phyloP scores from a whole-genome alignment of 345 rosid genomes.

The Salix caprea region DNA sequence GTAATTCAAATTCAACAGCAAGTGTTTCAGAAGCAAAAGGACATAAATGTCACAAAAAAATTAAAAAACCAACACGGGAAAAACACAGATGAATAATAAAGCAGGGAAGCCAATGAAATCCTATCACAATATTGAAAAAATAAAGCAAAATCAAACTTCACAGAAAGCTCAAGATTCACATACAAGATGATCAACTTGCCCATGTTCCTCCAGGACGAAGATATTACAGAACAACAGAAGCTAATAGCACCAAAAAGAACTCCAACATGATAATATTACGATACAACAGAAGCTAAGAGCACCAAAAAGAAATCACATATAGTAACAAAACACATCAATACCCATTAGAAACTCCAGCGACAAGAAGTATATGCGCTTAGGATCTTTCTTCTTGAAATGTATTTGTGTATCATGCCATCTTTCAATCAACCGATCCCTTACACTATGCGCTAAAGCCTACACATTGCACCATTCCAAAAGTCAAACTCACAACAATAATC shows the following conservation, averaged over 20 bases:
- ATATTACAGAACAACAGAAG: neutral
- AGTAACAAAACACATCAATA: conserved; percentile 9
- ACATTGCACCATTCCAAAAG: neutral
- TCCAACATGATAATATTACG: neutral
- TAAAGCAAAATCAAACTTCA: neutral
- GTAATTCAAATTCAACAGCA: conserved; percentile 12
- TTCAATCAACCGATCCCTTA: conserved; percentile 46
- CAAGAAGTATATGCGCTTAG: conserved; percentile 46
- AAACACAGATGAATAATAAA: neutral
- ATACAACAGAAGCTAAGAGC: neutral
- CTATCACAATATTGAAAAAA: neutral
- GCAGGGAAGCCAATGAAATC: neutral
- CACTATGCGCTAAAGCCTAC: conserved; percentile 45
- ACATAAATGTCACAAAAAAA: neutral
- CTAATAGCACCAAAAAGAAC: neutral
- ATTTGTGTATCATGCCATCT: conserved; percentile 49
- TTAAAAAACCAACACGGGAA: neutral
- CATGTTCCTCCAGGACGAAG: neutral
- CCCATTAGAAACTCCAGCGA: conserved; percentile 55
- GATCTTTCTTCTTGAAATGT: conserved; percentile 41
- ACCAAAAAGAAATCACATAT: neutral
- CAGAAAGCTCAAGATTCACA: too few relatives aligned
- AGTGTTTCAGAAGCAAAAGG: neutral
- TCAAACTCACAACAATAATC: neutral
- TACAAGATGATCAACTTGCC: too few relatives aligned